Percentiles rank a stretch among this genome's conserved stretches.
Conservation (phyloP, 2,329 filamentous ascomycete species). For the Ceratocystis smalleyi region DNA sequence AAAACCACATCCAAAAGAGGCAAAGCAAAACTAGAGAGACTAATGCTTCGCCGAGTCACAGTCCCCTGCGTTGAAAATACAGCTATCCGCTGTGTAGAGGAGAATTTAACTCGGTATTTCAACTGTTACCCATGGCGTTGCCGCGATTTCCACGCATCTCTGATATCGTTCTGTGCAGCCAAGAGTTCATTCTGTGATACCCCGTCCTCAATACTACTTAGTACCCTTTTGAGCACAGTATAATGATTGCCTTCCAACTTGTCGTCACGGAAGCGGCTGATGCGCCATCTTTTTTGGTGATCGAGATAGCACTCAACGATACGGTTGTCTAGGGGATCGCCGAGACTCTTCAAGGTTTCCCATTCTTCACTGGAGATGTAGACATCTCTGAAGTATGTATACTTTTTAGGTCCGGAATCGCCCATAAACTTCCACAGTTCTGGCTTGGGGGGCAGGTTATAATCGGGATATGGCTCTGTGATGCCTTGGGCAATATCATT, state of each 20-base stretch:
- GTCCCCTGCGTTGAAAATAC: slow-evolving; percentile 16
- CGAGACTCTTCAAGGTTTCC: slow-evolving; percentile 60
- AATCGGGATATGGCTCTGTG: slow-evolving; percentile 53
- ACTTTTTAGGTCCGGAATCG: slow-evolving; percentile 29
- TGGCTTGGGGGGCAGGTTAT: slow-evolving; percentile 60
- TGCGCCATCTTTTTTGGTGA: slow-evolving; percentile 59
- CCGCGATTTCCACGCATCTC: slow-evolving; percentile 55
- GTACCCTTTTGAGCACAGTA: slow-evolving; percentile 65
- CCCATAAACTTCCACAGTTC: slow-evolving; percentile 55
- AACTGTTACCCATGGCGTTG: no score
- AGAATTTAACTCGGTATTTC: no score
- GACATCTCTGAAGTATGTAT: slow-evolving; percentile 52
- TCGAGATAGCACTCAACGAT: slow-evolving; percentile 87
- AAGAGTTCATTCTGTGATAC: slow-evolving; percentile 74
- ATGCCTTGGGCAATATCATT: slow-evolving; percentile 51
- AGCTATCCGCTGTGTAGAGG: slow-evolving; percentile 31
- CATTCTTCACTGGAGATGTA: slow-evolving; percentile 63
- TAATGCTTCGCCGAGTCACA: slow-evolving; percentile 14
- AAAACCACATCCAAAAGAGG: neutral
- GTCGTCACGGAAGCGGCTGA: slow-evolving; percentile 81
- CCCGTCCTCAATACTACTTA: slow-evolving; percentile 75
- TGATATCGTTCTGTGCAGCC: slow-evolving; percentile 51
- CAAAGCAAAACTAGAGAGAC: neutral
- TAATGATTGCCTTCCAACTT: slow-evolving; percentile 85
- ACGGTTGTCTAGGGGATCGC: slow-evolving; percentile 64